Evolutionary conservation across 2,329 filamentous ascomycete genomes (phyloP).

Genomic region (Trichoderma sp.): DNA sequence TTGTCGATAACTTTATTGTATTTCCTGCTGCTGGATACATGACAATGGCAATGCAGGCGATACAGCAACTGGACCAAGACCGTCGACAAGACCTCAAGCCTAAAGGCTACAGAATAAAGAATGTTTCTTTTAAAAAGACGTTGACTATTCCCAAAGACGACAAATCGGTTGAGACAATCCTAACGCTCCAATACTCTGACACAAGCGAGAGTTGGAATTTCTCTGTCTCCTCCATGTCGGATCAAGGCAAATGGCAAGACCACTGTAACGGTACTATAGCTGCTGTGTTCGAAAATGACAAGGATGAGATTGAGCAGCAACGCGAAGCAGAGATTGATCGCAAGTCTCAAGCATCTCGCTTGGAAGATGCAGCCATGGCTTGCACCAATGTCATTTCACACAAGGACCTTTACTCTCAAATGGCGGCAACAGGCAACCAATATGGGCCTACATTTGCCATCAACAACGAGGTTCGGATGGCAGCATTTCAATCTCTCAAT

Average conservation of each 20-base stretch:
- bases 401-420: not conserved
- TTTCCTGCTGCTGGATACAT: slow-evolving; percentile 57
- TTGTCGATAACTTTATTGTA: slow-evolving; percentile 37
- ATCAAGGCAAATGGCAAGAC: slow-evolving; percentile 20
- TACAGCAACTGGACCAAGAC: slow-evolving; percentile 32
- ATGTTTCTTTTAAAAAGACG: slow-evolving; percentile 6
- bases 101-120: slow-evolving; percentile 1
- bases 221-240: slow-evolving; percentile 3
- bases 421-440: slow-evolving; percentile 5
- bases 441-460: slow-evolving; percentile 12
- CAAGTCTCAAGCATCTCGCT: not conserved
- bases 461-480: not conserved
- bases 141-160: slow-evolving; percentile 14
- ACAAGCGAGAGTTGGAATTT: not conserved
- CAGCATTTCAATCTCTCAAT: slow-evolving; percentile 33
- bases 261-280: slow-evolving; percentile 7
- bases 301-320: not conserved
- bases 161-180: not conserved
- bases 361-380: not conserved
- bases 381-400: not conserved
- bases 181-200: slow-evolving; percentile 6
- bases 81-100: slow-evolving; percentile 4
- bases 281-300: not conserved
- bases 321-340: slow-evolving; percentile 1
- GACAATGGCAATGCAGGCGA: slow-evolving; percentile 54